Percentiles rank a stretch among this genome's conserved stretches.
These are phyloP conservation scores for Globisporangium cystogenes DNA, from an alignment of 352 stramenopile species.

Conservation along the genomic window DNA sequence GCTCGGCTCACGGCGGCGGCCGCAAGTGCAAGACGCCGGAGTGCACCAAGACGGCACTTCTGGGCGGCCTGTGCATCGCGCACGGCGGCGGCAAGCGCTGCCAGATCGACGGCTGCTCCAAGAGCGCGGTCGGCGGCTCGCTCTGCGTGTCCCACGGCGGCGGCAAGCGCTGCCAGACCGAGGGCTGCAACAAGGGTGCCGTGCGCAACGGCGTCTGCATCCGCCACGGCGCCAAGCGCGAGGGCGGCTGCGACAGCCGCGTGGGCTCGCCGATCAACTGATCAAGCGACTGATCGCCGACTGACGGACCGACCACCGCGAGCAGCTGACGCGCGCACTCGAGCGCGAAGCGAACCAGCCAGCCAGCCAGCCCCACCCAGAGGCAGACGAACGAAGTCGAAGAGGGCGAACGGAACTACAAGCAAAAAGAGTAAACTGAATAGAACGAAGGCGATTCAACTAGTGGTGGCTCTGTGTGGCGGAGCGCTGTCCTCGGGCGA, in stretches of 20 bases:
- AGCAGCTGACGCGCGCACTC: too few species aligned
- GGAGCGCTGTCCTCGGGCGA: too few species aligned
- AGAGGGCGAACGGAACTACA: neutral
- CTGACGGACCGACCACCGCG: neutral
- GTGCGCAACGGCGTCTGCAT: conserved; percentile 86
- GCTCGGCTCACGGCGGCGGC: conserved; percentile 74
- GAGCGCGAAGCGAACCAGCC: too few species aligned
- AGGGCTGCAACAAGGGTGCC: conserved; percentile 80
- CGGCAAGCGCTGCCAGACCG: conserved; percentile 62
- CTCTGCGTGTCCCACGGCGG: conserved; percentile 71
- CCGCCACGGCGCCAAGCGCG: conserved; percentile 71
- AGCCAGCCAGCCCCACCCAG: neutral
- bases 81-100: conserved; percentile 80
- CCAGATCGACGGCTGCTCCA: conserved; percentile 56
- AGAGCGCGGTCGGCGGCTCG: conserved; percentile 57
- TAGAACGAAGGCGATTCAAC: neutral
- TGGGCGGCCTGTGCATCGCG: conserved; percentile 75
- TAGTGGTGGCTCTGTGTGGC: too few species aligned
- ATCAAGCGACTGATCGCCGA: neutral
- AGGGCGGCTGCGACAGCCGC: conserved; percentile 16
- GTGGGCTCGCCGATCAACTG: conserved; percentile 11
- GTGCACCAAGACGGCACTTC: conserved; percentile 74
- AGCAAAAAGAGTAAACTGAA: neutral
- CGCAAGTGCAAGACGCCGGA: conserved; percentile 64
- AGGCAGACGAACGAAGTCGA: conserved; percentile 3